phyloP scores from a whole-genome alignment of 2,329 filamentous ascomycete species.

The Colletotrichum simmondsii region DNA sequence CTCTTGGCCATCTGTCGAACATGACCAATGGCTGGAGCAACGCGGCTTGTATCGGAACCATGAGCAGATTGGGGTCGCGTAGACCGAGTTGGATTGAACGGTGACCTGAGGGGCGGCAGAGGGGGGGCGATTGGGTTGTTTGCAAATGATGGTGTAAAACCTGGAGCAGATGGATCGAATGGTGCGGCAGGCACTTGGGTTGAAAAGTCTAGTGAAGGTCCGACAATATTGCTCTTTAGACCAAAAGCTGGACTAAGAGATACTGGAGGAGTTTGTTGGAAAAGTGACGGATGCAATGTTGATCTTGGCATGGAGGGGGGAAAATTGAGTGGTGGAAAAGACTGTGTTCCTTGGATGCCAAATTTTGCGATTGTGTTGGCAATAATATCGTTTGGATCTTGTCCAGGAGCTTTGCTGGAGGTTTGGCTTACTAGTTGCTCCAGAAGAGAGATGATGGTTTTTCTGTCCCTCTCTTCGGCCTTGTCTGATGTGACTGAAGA shows the following conservation, averaged over 20 bases:
- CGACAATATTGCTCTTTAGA: background rate
- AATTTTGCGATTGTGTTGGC: conserved; percentile 16
- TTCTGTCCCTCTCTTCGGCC: conserved; percentile 21
- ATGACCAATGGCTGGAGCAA: conserved; percentile 39
- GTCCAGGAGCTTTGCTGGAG: background rate
- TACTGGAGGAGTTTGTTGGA: background rate
- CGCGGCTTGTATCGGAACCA: background rate
- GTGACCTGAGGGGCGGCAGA: background rate
- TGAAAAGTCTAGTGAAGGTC: background rate
- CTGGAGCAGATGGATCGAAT: background rate
- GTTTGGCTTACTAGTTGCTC: conserved; percentile 2
- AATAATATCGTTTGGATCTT: conserved; percentile 14
- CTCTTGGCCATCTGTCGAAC: conserved; percentile 35
- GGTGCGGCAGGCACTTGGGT: background rate
- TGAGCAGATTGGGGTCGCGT: background rate
- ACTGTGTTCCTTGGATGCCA: conserved; percentile 1
- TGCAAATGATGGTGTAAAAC: background rate
- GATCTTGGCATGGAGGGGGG: background rate
- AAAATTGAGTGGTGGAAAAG: background rate
- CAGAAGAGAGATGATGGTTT: conserved; percentile 24
- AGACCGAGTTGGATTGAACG: background rate
- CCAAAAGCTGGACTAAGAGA: background rate
- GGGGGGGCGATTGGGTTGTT: background rate
- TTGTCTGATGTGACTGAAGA: background rate
- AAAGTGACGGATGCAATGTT: background rate